phyloP scores from a whole-genome alignment of 169 alveolate species.

The Plasmodium malariae region DNA sequence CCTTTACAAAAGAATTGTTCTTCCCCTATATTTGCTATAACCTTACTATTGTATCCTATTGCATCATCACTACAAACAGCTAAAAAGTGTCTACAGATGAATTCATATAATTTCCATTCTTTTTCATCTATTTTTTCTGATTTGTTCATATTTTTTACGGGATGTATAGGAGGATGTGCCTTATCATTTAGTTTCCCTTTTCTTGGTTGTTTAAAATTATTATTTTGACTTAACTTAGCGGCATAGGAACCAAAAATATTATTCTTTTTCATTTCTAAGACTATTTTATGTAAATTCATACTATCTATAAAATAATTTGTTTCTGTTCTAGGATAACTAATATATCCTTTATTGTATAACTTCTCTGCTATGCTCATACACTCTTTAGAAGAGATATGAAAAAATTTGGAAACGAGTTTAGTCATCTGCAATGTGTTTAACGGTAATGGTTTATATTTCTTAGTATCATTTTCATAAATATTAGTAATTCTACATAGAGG shows the following conservation, averaged over 20 bases:
- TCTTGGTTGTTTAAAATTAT: slow-evolving; percentile 82
- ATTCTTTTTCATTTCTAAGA: slow-evolving; percentile 84
- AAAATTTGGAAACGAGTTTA: slow-evolving; percentile 92
- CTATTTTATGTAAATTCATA: slow-evolving; percentile 89
- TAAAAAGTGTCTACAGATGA: slow-evolving; percentile 87
- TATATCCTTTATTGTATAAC: slow-evolving; percentile 94
- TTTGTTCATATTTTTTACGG: slow-evolving; percentile 94
- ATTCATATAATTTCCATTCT: slow-evolving; percentile 88
- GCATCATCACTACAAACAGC: slow-evolving; percentile 90
- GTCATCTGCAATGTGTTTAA: slow-evolving; percentile 95
- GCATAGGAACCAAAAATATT: slow-evolving; percentile 95
- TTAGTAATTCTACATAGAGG: slow-evolving; percentile 58
- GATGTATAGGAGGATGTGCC: slow-evolving; percentile 99
- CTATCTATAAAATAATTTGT: slow-evolving; percentile 95
- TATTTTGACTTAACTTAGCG: slow-evolving; percentile 64
- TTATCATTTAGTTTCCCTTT: slow-evolving; percentile 96
- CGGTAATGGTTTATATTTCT: slow-evolving; percentile 91
- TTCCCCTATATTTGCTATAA: slow-evolving; percentile 48
- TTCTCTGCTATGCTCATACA: slow-evolving; percentile 98
- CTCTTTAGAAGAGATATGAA: slow-evolving; percentile 89
- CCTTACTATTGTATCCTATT: slow-evolving; percentile 86
- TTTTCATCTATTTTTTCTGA: slow-evolving; percentile 82
- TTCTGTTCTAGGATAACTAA: slow-evolving; percentile 99
- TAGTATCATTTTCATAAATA: slow-evolving; percentile 70
- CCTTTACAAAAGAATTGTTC: slow-evolving; percentile 75